Base-by-base conservation (phyloP, 495 filamentous ascomycete genomes). In the Daldinia childiae region DNA sequence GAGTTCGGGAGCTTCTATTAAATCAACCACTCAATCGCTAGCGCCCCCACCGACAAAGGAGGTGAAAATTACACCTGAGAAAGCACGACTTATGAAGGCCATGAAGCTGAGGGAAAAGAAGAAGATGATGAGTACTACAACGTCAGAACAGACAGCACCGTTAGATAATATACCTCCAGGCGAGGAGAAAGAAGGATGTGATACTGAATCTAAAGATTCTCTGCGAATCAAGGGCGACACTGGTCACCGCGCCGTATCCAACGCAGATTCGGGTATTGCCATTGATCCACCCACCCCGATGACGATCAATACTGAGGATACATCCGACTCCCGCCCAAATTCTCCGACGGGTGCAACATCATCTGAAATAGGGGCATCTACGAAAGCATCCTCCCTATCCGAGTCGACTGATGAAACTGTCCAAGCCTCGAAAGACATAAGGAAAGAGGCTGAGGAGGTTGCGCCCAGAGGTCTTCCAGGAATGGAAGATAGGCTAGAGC, bases 81-180 rank as follows among this genome's bases (percentile, higher is more conserved):
- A 97, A 78, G 88, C 91, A 71, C 87, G 94, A 68, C 82, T 99
- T 65, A 92, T 97, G 93, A 97, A 95, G 82, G 95, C 95, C 5
- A 84, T 98, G 78, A 91, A 98, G 71, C 82, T 98, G 50, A 86
- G 95, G 41, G 81, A 87, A 79, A 94, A 93, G 78, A 93, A 91
- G 74, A 89, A 91, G 74, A 89, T 92, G 71, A 83, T 89, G 84
- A 86, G 61, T 27, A 66, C 71, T n/a, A 64, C 65, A 15, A 41
- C 41, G 12, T 27, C 77, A 45, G 71, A 81, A 50, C 59, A 66
- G 32, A 66, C 54, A 36, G 38, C 64, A 27, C 45, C 51, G 8
- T 43, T 62, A 45, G 60, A 60, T 3, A 52, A 55, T 1, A 55
- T 45, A 21, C 19, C 64, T 39, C 59, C 50, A n/a, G 67, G 38